These are phyloP conservation scores for Bothriochloa decipiens DNA, from an alignment of 176 grass and related monocot genomes.

Conservation along the genomic window DNA sequence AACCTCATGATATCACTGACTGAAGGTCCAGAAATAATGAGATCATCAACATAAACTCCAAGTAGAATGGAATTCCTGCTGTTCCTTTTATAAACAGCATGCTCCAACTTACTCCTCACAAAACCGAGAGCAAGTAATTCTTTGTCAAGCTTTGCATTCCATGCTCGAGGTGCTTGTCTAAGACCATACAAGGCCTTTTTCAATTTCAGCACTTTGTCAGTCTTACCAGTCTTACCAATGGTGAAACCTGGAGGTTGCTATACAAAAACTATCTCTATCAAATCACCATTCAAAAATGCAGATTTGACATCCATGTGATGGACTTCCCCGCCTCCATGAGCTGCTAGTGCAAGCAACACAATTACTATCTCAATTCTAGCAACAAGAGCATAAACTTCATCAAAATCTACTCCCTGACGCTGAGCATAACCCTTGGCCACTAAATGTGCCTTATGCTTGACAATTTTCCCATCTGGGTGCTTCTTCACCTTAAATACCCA, in stretches of 20 bases:
- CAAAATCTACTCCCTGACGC: neutral
- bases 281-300: neutral
- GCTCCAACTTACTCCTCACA: neutral
- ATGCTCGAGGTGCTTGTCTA: neutral
- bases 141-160: neutral
- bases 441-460: neutral
- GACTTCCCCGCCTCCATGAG: neutral
- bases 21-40: neutral
- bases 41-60: neutral
- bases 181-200: neutral
- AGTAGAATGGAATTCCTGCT: neutral
- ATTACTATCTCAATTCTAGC: neutral
- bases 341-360: neutral
- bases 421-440: neutral
- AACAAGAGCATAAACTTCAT: neutral
- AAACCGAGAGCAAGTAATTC: neutral
- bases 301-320: neutral
- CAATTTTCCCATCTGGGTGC: neutral
- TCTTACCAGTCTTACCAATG: fast-evolving
- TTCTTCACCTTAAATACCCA: neutral
- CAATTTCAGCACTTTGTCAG: neutral
- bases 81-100: neutral
- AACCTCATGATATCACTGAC: neutral
- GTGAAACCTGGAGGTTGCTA: neutral
- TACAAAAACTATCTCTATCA: neutral